Percentiles rank a stretch among this genome's conserved stretches.
phyloP scores from a whole-genome alignment of 2,329 filamentous ascomycete genomes.

The Scleromitrula shiraiana region DNA sequence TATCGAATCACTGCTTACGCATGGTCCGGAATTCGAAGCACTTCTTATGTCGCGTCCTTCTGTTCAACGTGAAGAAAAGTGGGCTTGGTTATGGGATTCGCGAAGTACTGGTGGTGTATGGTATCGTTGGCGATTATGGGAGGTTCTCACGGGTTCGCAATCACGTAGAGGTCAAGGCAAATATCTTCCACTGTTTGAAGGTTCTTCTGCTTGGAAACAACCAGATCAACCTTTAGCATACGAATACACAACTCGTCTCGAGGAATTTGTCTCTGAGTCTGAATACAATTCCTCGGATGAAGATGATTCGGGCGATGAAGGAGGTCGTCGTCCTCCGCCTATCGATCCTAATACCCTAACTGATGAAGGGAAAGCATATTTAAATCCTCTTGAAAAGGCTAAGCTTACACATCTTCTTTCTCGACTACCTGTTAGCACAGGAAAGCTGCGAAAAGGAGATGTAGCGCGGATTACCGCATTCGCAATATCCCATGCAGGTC shows the following conservation, averaged over 20 bases:
- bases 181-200: constrained; percentile 65
- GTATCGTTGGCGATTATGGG: constrained; percentile 90
- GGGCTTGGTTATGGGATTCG: constrained; percentile 90
- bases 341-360: constrained; percentile 24
- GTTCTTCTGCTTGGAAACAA: constrained; percentile 66
- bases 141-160: constrained; percentile 63
- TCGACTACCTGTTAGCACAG: constrained; percentile 67
- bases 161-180: constrained; percentile 39
- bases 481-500: constrained; percentile 77
- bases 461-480: constrained; percentile 81
- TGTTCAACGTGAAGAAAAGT: constrained; percentile 80
- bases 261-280: constrained; percentile 73
- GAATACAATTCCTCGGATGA: constrained; percentile 86
- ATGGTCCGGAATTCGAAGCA: constrained; percentile 84
- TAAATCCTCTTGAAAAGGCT: constrained; percentile 77
- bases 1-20: constrained; percentile 68
- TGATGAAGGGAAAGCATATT: constrained; percentile 42
- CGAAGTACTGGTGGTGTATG: constrained; percentile 73
- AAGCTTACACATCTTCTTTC: constrained; percentile 79
- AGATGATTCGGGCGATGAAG: constrained; percentile 55
- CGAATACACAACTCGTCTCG: constrained; percentile 68
- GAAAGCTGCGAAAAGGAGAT: constrained; percentile 72
- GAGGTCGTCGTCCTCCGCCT: constrained; percentile 35
- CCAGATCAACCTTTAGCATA: constrained; percentile 68
- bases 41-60: constrained; percentile 80